Evolutionary conservation across 2,329 filamentous ascomycete species (phyloP).

Genomic region (Calonectria honghensis): DNA sequence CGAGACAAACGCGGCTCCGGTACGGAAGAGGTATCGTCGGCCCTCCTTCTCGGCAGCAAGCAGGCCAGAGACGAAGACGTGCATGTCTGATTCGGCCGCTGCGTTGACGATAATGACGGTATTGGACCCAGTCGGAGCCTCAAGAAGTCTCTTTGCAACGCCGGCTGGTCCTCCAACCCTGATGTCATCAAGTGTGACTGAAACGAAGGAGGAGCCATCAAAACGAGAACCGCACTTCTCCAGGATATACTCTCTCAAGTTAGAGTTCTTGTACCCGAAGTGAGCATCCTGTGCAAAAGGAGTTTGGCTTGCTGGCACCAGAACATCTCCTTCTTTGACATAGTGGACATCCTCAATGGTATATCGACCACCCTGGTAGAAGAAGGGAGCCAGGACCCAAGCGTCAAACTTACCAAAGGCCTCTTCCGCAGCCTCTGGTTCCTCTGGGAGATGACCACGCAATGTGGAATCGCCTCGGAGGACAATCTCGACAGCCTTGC

Average conservation of each 20-base stretch:
- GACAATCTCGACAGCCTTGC: slow-evolving; percentile 70
- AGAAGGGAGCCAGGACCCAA: slow-evolving; percentile 75
- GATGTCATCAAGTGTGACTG: slow-evolving; percentile 57
- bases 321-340: slow-evolving; percentile 68
- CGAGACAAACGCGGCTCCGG: slow-evolving; percentile 64
- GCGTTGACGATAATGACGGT: slow-evolving; percentile 72
- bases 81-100: slow-evolving; percentile 72
- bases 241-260: slow-evolving; percentile 66
- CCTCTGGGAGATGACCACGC: slow-evolving; percentile 74
- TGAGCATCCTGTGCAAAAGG: slow-evolving; percentile 75
- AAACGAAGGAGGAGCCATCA: slow-evolving; percentile 51
- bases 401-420: slow-evolving; percentile 70
- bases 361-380: slow-evolving; percentile 74
- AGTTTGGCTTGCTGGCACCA: slow-evolving; percentile 67
- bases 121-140: slow-evolving; percentile 58
- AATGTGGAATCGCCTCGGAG: slow-evolving; percentile 75
- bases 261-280: slow-evolving; percentile 74
- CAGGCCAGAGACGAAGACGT: slow-evolving; percentile 71
- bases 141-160: slow-evolving; percentile 53
- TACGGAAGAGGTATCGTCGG: slow-evolving; percentile 61
- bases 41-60: slow-evolving; percentile 59
- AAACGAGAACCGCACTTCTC: slow-evolving; percentile 68
- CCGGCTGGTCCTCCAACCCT: slow-evolving; percentile 53
- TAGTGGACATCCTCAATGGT: slow-evolving; percentile 76
- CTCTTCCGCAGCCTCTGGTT: slow-evolving; percentile 70